phyloP scores from a whole-genome alignment of 2,329 filamentous ascomycete species.

The Dissoconium aciculare region DNA sequence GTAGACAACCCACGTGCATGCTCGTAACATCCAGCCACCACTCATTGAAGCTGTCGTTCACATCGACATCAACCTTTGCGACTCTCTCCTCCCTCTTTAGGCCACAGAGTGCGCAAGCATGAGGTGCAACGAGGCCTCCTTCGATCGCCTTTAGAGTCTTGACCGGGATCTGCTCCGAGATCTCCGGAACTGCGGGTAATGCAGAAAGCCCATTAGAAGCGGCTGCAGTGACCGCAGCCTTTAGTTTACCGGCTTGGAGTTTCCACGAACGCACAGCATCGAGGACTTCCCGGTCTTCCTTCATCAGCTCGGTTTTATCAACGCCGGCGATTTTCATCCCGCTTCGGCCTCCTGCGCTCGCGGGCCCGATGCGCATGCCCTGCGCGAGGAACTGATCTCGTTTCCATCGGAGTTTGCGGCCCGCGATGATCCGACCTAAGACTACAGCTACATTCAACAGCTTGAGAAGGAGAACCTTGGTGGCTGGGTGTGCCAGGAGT shows the following conservation, averaged over 20 bases:
- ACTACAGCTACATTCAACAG: constrained; percentile 51
- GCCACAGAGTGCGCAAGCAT: constrained; percentile 72
- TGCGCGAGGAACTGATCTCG: constrained; percentile 72
- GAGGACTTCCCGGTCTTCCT: constrained; percentile 71
- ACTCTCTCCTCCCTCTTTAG: constrained; percentile 77
- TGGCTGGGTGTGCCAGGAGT: constrained; percentile 44
- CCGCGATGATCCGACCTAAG: constrained; percentile 67
- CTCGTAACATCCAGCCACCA: constrained; percentile 70
- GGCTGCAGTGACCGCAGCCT: constrained; percentile 55
- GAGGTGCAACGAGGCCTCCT: constrained; percentile 57
- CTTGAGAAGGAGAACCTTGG: constrained; percentile 47
- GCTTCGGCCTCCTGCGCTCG: constrained; percentile 53
- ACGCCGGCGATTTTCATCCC: constrained; percentile 85
- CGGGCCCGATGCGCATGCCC: constrained; percentile 70
- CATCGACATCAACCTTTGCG: constrained; percentile 53
- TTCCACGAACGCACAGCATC: constrained; percentile 66
- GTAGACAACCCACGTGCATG: constrained; percentile 47
- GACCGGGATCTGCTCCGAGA: constrained; percentile 54
- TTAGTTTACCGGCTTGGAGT: constrained; percentile 57
- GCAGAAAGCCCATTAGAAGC: constrained; percentile 26
- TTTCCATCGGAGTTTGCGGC: constrained; percentile 79
- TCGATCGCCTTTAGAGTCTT: constrained; percentile 45
- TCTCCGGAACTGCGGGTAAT: constrained; percentile 46
- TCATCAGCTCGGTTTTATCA: constrained; percentile 65
- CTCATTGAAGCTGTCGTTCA: constrained; percentile 86